Evolutionary conservation across 1,284 basidiomycete species (phyloP).

Genomic region (Moesziomyces sp.): DNA sequence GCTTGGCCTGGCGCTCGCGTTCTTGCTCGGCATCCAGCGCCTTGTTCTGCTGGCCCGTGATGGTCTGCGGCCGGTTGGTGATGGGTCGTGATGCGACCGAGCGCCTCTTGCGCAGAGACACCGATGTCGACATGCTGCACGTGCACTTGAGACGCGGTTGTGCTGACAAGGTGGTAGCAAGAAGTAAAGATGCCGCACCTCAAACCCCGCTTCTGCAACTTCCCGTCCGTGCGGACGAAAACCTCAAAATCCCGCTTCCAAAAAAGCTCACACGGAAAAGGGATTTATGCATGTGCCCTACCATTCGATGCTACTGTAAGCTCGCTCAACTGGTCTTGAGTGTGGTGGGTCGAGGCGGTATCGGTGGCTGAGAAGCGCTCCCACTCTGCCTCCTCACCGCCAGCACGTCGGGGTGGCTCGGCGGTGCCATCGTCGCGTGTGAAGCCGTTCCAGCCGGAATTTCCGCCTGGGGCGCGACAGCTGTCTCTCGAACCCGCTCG

Average conservation of each 20-base stretch:
- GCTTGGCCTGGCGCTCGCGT: conserved; percentile 35
- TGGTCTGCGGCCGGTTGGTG: conserved; percentile 46
- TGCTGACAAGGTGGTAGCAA: background rate
- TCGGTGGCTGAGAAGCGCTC: background rate
- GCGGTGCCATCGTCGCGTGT: background rate
- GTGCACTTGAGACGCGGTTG: background rate
- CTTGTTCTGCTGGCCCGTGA: conserved; percentile 42
- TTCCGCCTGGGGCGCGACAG: too few species aligned
- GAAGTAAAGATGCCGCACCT: background rate
- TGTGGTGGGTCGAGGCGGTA: conserved; percentile 5
- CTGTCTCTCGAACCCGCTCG: background rate
- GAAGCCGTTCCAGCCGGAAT: background rate
- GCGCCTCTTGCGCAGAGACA: conserved; percentile 36
- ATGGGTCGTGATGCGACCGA: conserved; percentile 31
- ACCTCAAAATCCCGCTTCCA: background rate
- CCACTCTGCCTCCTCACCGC: conserved; percentile 7
- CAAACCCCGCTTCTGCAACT: background rate
- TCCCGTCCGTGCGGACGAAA: background rate
- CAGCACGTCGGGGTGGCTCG: conserved; percentile 9
- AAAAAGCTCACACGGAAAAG: background rate
- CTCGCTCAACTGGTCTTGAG: too few species aligned
- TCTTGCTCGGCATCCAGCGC: conserved; percentile 39
- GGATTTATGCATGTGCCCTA: too few species aligned
- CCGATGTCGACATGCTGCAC: conserved; percentile 24
- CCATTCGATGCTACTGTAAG: too few species aligned